Evolutionary conservation across 176 grass and related monocot genomes (phyloP).

Genomic region (Luzula sylvatica): DNA sequence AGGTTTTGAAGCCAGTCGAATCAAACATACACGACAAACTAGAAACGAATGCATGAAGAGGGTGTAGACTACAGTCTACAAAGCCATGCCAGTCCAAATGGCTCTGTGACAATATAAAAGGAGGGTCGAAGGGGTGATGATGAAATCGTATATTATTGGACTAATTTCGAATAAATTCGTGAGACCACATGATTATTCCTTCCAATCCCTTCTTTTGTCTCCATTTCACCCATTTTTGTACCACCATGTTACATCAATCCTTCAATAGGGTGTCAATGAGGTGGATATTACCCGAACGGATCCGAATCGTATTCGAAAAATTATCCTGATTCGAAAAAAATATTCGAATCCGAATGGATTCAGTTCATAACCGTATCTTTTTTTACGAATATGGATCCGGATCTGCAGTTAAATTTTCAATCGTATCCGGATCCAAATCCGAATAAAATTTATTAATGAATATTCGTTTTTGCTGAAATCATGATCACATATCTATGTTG

Average conservation of each 20-base stretch:
- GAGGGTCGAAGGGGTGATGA: slow-evolving; percentile 6
- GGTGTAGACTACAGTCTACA: slow-evolving; percentile 1
- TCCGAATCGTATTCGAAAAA: too few species aligned
- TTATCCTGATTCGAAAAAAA: too few species aligned
- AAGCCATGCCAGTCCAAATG: slow-evolving; percentile 37
- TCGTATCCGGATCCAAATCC: too few species aligned
- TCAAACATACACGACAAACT: too few species aligned
- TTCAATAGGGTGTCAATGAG: background rate
- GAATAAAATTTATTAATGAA: too few species aligned
- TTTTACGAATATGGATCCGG: too few species aligned
- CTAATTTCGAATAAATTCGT: slow-evolving; percentile 18
- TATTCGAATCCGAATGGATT: background rate
- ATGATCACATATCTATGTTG: too few species aligned
- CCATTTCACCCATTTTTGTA: slow-evolving; percentile 5
- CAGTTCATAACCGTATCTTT: too few species aligned
- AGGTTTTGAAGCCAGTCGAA: too few species aligned
- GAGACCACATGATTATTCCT: slow-evolving; percentile 36
- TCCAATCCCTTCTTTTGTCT: slow-evolving; percentile 24
- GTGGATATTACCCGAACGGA: too few species aligned
- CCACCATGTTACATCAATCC: background rate
- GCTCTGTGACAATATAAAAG: slow-evolving; percentile 42
- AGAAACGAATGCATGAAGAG: slow-evolving; percentile 20
- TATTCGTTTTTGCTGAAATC: too few species aligned
- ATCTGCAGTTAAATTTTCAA: too few species aligned
- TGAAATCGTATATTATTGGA: background rate